Conservation (phyloP, 352 stramenopile species). For the Pilasporangium apinafurcum region DNA sequence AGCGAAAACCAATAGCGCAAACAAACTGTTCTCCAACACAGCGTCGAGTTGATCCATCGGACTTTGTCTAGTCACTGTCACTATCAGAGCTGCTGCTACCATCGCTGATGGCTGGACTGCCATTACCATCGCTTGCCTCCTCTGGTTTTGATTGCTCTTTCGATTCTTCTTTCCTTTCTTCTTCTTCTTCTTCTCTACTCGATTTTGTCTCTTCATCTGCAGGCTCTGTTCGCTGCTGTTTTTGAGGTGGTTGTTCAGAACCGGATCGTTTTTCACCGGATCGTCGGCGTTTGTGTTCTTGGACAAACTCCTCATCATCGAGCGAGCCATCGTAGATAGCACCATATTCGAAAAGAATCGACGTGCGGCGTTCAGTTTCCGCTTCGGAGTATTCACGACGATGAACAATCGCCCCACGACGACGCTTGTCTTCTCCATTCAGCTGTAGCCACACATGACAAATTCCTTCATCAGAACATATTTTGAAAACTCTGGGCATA, state of each 20-base stretch:
- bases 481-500: no score
- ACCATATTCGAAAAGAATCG: slow-evolving; percentile 57
- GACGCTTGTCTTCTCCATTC: slow-evolving; percentile 71
- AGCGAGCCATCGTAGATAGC: slow-evolving; percentile 61
- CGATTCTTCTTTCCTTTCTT: neutral
- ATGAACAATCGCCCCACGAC: slow-evolving; percentile 67
- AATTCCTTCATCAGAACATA: no score
- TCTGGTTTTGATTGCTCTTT: neutral
- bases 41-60: no score
- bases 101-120: slow-evolving; percentile 61
- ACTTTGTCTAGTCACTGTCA: slow-evolving; percentile 65
- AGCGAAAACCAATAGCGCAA: no score
- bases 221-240: slow-evolving; percentile 1
- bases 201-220: slow-evolving; percentile 46
- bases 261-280: slow-evolving; percentile 10
- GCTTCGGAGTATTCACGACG: slow-evolving; percentile 67
- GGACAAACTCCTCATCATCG: slow-evolving; percentile 57
- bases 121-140: slow-evolving; percentile 18
- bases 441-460: slow-evolving; percentile 17
- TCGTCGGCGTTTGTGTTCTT: slow-evolving; percentile 57
- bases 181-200: slow-evolving; percentile 8
- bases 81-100: slow-evolving; percentile 47
- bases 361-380: slow-evolving; percentile 48
- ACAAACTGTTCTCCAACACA: no score
- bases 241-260: neutral